Conservation (phyloP, 768 basidiomycete genomes). For the Amanita exitialis region DNA sequence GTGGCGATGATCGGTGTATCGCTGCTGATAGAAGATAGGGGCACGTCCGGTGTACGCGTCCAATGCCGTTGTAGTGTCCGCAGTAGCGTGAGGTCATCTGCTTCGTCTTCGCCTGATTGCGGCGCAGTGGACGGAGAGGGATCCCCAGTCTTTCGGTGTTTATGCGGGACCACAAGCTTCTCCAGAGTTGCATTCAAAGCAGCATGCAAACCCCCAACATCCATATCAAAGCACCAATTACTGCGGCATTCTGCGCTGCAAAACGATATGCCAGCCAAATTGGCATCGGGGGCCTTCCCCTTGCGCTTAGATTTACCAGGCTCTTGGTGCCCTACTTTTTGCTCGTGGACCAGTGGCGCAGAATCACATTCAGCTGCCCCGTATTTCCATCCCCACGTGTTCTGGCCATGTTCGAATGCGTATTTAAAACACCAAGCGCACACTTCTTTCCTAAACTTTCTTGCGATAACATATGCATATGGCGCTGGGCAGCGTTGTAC, state of each 20-base stretch:
- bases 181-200: background rate
- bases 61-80: background rate
- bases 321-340: background rate
- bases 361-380: conserved; percentile 3
- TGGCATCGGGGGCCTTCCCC: background rate
- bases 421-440: conserved; percentile 60
- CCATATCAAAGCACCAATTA: conserved; percentile 20
- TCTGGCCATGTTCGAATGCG: conserved; percentile 37
- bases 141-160: background rate
- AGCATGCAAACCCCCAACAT: conserved; percentile 3
- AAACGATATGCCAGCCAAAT: conserved; percentile 39
- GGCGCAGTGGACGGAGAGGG: background rate
- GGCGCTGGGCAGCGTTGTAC: conserved; percentile 37
- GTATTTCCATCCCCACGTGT: conserved; percentile 34
- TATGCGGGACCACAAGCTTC: background rate
- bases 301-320: background rate
- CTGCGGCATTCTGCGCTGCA: conserved; percentile 40
- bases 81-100: background rate
- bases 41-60: background rate
- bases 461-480: conserved; percentile 48
- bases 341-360: background rate
- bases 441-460: conserved; percentile 56
- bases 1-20: background rate
- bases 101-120: background rate
- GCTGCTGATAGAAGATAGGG: background rate